Conservation (phyloP, 139 green algal genomes). For the Gonium pectorale region DNA sequence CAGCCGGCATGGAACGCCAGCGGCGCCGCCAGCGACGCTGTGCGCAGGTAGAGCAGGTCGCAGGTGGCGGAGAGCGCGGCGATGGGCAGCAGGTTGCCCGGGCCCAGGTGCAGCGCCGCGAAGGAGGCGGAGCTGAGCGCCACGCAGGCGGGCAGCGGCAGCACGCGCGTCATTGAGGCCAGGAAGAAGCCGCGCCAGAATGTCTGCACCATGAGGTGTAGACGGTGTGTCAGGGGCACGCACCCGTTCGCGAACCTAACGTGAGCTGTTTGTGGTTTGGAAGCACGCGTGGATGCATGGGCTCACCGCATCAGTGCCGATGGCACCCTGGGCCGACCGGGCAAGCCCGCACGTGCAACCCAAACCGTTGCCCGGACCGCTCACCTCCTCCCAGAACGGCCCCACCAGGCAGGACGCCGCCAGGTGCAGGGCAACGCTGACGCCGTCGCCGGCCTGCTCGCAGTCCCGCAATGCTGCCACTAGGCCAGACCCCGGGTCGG, state of each 20-base stretch:
- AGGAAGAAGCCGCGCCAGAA: conserved; percentile 74
- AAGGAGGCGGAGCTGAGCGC: conserved; percentile 54
- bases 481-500: conserved; percentile 5
- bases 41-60: conserved; percentile 63
- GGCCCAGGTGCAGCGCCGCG: conserved; percentile 57
- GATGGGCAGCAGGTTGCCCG: conserved; percentile 49
- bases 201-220: conserved; percentile 32
- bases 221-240: no score
- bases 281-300: neutral
- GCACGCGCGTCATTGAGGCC: conserved; percentile 57
- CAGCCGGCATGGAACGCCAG: conserved; percentile 61
- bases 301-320: no score
- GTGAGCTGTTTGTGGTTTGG: neutral
- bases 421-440: conserved; percentile 26
- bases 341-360: no score
- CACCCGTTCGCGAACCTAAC: neutral
- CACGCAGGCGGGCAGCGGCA: conserved; percentile 56
- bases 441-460: conserved; percentile 12
- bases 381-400: conserved; percentile 65
- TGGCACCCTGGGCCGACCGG: no score
- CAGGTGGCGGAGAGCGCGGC: conserved; percentile 40
- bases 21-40: conserved; percentile 49
- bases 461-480: conserved; percentile 23
- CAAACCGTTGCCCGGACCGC: no score
- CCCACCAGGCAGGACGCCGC: conserved; percentile 38